Evolutionary conservation across 2,329 filamentous ascomycete species (phyloP).

Genomic region (Leptoxyphium fumago): DNA sequence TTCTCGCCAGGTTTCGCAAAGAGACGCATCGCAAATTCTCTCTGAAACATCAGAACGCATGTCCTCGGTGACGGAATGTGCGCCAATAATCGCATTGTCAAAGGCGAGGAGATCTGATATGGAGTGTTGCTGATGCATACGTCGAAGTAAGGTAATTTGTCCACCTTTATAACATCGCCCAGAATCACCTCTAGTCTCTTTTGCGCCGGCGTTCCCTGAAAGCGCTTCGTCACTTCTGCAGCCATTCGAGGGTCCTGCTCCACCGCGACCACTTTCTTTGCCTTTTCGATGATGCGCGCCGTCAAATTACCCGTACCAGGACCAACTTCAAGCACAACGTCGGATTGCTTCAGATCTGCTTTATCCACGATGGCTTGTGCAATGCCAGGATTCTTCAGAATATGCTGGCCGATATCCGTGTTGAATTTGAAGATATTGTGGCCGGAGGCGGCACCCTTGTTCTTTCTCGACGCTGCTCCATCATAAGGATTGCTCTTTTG

Average conservation of each 20-base stretch:
- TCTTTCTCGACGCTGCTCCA: conserved; percentile 29
- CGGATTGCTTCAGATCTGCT: conserved; percentile 77
- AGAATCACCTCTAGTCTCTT: conserved; percentile 77
- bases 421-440: conserved; percentile 98
- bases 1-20: conserved; percentile 79
- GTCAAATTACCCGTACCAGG: conserved; percentile 84
- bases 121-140: conserved; percentile 71
- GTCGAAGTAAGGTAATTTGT: conserved; percentile 63
- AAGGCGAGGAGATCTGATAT: conserved; percentile 71
- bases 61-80: conserved; percentile 67
- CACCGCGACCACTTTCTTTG: conserved; percentile 69
- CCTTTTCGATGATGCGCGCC: conserved; percentile 73
- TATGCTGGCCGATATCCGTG: conserved; percentile 77
- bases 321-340: conserved; percentile 80
- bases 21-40: conserved; percentile 81
- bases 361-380: conserved; percentile 74
- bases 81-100: conserved; percentile 80
- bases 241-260: conserved; percentile 96
- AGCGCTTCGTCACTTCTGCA: conserved; percentile 82
- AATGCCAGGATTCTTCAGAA: conserved; percentile 82
- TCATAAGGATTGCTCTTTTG: conserved; percentile 29
- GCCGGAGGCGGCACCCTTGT: conserved; percentile 29
- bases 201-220: conserved; percentile 74
- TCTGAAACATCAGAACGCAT: conserved; percentile 90
- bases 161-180: conserved; percentile 80